Base-by-base conservation (phyloP, 768 basidiomycete species). In the Leccinum fibrillosum region DNA sequence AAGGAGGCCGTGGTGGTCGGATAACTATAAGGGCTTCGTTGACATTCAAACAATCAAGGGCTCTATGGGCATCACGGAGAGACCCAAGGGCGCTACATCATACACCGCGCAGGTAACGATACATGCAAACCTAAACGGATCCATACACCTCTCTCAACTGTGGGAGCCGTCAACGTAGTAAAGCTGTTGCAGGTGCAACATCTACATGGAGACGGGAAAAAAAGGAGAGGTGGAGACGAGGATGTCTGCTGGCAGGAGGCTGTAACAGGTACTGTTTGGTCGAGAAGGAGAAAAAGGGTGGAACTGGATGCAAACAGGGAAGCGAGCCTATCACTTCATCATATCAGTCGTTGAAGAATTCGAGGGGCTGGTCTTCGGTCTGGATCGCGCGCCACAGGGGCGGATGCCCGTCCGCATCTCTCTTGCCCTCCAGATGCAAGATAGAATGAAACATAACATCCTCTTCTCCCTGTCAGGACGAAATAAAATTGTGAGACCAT, bases 371-470 rank as follows among this genome's bases (percentile, higher is more conserved):
- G 56, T 81, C 79, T 34, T 66, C 61, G 2, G 77, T 79, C 62
- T 90, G 88, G 61, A 91, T 80, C 10, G 89, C 89, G 55, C 80
- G 76, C 80, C 82, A 90, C 52, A 77, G 78, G 12, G 76, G 80
- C 2, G 86, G 82, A 26, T 77, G 78, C 9, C 77, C 78, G 47
- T 80, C 78, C 37, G 64, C 72, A 55, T 80, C 77, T 53, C 71
- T 70, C 58, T 78, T 71, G 42, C 79, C 80, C 64, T 86, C 86
- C 37, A 85, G 11, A 82, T 89, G 71, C 23, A 82, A 85, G 45
- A 91, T 69, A 3, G 88, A 89, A 69, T 92, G 90, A 73, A 90
- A 90, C 42, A 58, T 73, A 53, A 90, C 81, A 60, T 89, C 86
- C 60, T 84, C 80, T 2, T 74, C 73, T 45, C 86, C 88, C 87